Evolutionary conservation across 305 asterid genomes (phyloP), one percentile per base, ranked within the genome.

Genomic region (Fraxinus latifolia): DNA sequence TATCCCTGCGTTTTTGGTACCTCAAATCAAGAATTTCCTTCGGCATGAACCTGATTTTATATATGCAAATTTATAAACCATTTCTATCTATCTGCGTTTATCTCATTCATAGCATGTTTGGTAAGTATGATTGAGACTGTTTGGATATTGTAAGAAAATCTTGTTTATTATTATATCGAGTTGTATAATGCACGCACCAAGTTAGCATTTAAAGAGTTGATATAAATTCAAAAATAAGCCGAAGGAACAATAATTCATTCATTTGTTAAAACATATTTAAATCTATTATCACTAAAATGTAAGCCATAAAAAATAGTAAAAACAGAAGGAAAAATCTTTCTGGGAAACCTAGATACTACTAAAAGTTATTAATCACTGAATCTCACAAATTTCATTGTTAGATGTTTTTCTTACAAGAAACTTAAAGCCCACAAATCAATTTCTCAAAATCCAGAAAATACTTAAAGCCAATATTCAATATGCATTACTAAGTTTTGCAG

Each of bases 1-100:
- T 15, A 33, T 60, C 83, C 85, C 84, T 82, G 82, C 90, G 78
- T 85, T 85, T 88, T 86, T 67, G 77, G 85, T 86, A 83, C 90
- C 83, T 83, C 82, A 79, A 36, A 29, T 55, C n/a, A 74, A 76
- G 55, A n/a, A 34, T 34, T 80, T 68, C 42, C 42, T 14, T 23
- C 11, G n/a, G 58, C 74, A 75, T 33, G 58, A 76, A 72, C 11
- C 27, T 36, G 8, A 2, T 17, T 12, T 34, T 36, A 7, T 65
- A 23, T 19, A 25, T 29, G 1, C 19, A 21, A 74, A 12, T 23
- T 6, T 14, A 42, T 4, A 74, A 8, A 34, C 14, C 29, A 9
- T 36, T 36, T 15, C 23, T n/a, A 33, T 74, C 32, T 32, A 3
- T 21, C 6, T 42, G 2, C 4, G n/a, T 12, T 7, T 33, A 33